A percentile compares a stretch with the other conserved stretches of the same genome.
Conservation (phyloP, 345 rosid genomes). For the Hibiscus syriacus region DNA sequence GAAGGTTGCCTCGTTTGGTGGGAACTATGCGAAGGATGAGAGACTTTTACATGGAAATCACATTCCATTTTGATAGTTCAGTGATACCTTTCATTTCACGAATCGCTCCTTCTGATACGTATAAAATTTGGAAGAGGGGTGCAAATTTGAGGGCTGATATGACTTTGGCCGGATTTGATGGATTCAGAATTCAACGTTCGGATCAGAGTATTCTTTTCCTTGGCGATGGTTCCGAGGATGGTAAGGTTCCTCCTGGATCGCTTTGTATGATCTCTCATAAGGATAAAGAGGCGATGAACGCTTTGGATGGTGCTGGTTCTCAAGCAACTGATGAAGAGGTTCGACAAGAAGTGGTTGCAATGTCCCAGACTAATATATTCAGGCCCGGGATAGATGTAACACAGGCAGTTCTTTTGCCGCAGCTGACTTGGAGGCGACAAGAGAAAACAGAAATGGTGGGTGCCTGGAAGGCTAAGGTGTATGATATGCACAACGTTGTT, state of each 20-base stretch:
- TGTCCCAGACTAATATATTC: slow-evolving; percentile 88
- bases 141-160: slow-evolving; percentile 93
- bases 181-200: slow-evolving; percentile 79
- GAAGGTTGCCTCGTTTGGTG: slow-evolving; percentile 84
- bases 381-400: slow-evolving; percentile 99
- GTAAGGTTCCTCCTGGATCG: slow-evolving; percentile 63
- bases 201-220: slow-evolving; percentile 93
- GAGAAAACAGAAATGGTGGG: slow-evolving; percentile 93
- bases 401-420: slow-evolving; percentile 79
- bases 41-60: slow-evolving; percentile 96
- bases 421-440: slow-evolving; percentile 89
- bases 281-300: slow-evolving; percentile 91
- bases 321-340: slow-evolving; percentile 81
- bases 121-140: slow-evolving; percentile 90
- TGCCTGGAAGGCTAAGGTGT: slow-evolving; percentile 86
- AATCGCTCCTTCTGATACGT: slow-evolving; percentile 96
- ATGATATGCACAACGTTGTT: slow-evolving; percentile 96
- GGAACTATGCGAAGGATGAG: slow-evolving; percentile 81
- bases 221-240: slow-evolving; percentile 92
- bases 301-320: slow-evolving; percentile 85
- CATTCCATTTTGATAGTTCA: slow-evolving; percentile 95
- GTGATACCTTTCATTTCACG: slow-evolving; percentile 89
- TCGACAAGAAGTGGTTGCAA: slow-evolving; percentile 77
- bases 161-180: slow-evolving; percentile 99
- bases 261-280: slow-evolving; percentile 90